Evolutionary conservation across 1,139 yeast species (phyloP).

Genomic region (Pichia sp.): DNA sequence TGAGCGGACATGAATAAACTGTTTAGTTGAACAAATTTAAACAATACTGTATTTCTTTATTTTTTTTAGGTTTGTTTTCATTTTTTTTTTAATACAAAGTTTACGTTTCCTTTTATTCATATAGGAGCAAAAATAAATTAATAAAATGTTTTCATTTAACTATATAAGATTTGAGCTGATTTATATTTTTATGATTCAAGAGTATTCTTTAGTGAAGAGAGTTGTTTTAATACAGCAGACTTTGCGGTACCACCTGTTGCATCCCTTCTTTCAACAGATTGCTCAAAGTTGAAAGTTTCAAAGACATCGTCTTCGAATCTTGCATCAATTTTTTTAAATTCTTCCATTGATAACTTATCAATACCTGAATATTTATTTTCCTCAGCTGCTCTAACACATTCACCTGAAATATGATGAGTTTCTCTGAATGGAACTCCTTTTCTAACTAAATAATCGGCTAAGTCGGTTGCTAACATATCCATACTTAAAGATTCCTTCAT

Average conservation of each 20-base stretch:
- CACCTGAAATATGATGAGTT: constrained; percentile 97
- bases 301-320: constrained; percentile 78
- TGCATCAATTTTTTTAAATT: constrained; percentile 68
- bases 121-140: too few species aligned
- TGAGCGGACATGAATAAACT: neutral
- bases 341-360: constrained; percentile 69
- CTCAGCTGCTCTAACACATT: constrained; percentile 90
- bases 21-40: neutral
- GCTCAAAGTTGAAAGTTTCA: constrained; percentile 83
- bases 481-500: constrained; percentile 88
- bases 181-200: neutral
- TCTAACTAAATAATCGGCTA: constrained; percentile 95
- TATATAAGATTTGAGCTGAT: neutral
- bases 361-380: constrained; percentile 68
- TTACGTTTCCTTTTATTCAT: neutral
- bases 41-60: neutral
- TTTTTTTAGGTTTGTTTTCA: too few species aligned
- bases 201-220: constrained; percentile 34
- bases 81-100: neutral
- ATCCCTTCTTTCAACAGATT: constrained; percentile 90
- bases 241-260: constrained; percentile 98
- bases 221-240: constrained; percentile 75
- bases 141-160: neutral
- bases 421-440: constrained; percentile 99
- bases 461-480: constrained; percentile 98